phyloP scores from a whole-genome alignment of 78 protist species.

The slime mould (Dictyostelium discoideum) region dicty_2.7 NC_007088.5:7800001-7800500 shows the following conservation, averaged over 20 bases:
- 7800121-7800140: too few relatives aligned
- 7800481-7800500: conserved; percentile 67
- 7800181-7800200: conserved; percentile 61
- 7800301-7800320: conserved; percentile 60
- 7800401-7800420: conserved; percentile 12
- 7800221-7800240: conserved; percentile 57
- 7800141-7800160: conserved; percentile 62
- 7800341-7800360: conserved; percentile 60
- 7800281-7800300: conserved; percentile 66
- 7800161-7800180: conserved; percentile 71
- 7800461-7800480: conserved; percentile 55
- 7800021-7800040: conserved; percentile 50
- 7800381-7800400: conserved; percentile 46
- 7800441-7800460: conserved; percentile 74
- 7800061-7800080: too few relatives aligned
- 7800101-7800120: too few relatives aligned
- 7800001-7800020: conserved; percentile 69
- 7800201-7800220: conserved; percentile 42
- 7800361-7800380: conserved; percentile 58
- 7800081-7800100: too few relatives aligned
- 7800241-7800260: conserved; percentile 57
- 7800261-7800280: conserved; percentile 43
- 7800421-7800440: conserved; percentile 33
- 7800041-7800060: not conserved
- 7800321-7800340: conserved; percentile 34